Evolutionary conservation across 2,329 filamentous ascomycete species (phyloP), one percentile per base, ranked within the genome.

Genomic region (Sclerotinia subarctica): DNA sequence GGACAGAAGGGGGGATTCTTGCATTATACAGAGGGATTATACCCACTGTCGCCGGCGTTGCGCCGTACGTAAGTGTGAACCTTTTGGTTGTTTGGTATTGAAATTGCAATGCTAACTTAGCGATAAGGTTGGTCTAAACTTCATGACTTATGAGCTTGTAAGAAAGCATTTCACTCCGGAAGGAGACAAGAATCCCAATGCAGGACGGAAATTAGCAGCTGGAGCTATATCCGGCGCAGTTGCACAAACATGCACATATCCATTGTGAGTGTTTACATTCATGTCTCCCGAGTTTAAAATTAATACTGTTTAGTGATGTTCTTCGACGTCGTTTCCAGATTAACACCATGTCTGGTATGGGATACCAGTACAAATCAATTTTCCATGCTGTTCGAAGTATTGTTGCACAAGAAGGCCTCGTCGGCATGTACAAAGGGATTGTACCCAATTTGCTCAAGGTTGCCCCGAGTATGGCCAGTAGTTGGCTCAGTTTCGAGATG

Each of bases 271-370:
- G 19, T 32, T n/a, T 15, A 10, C 21, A 2, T 53, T 52, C n/a
- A 54, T 21, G 2, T 82, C 11, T 29, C 10, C 32, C 52, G 11
- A 38, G 44, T 13, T 64, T 32, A n/a, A n/a, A 32, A 70, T 42
- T 62, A 73, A 69, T 2, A 52, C 70, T 75, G 77, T 13, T 59
- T 70, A 95, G 92, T 78, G 94, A 97, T 77, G 94, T 99, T 2
- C 84, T 99, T 66, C 91, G 95, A 44, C 89, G 95, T 69, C 88
- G 95, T 63, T 99, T 99, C 79, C 95, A 99, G 78, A 95, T 99
- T 81, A 99, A 99, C 80, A 97, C 95, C 66, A 99, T 99, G 95
- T 93, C 91, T 59, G 95, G 95, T 64, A 94, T 99, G 89, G 95
- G 95, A 63, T 98, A 97, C 80, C 88, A 94, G 78, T 99, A 99